Base-by-base conservation (phyloP, 345 rosid species). In the Moricandia moricandioides region DNA sequence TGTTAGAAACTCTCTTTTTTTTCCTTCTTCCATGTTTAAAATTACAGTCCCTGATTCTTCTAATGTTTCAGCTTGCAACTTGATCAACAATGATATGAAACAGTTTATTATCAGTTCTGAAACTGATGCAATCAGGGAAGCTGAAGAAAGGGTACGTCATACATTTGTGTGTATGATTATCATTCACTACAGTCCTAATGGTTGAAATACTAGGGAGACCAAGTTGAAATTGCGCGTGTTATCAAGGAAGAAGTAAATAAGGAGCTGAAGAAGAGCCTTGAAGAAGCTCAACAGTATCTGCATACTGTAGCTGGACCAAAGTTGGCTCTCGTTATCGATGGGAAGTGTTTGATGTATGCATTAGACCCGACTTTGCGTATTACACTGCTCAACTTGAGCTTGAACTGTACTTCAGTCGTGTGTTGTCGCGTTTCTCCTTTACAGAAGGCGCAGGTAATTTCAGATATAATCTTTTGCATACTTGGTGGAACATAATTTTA, bases 351-450 rank as follows among this genome's bases (percentile, higher is more conserved):
- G 80, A 91, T 89, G 97, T 87, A 91, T 74, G 99, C 97, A 35
- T 80, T 94, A 74, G 99, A 91, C 81, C 93, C 96, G 56, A 82
- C 78, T 73, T 82, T 94, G 69, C 91, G 97, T 57, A 78, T 85
- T 63, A 86, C 88, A 83, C 85, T 94, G 62, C 95, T 94, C 81
- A 91, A 83, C 84, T 78, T 94, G 85, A 90, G 99, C 89, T 76
- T 94, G 88, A 94, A 90, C 80, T 94, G 99, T 72, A 83, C 81
- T 81, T 90, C 97, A 61, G 98, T 94, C 57, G 97, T 94, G 75
- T 94, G 98, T 81, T 94, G 98, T 82, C 91, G 98, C n/a, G 98
- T 94, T 81, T 94, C 97, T 74, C 98, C 98, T 66, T 81, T 94
- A 65, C 98, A 94, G 85, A 94, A 94, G 82, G 98, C 98, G 49